phyloP scores from a whole-genome alignment of 139 green algal genomes.

The Coccomyxa sp. region DNA sequence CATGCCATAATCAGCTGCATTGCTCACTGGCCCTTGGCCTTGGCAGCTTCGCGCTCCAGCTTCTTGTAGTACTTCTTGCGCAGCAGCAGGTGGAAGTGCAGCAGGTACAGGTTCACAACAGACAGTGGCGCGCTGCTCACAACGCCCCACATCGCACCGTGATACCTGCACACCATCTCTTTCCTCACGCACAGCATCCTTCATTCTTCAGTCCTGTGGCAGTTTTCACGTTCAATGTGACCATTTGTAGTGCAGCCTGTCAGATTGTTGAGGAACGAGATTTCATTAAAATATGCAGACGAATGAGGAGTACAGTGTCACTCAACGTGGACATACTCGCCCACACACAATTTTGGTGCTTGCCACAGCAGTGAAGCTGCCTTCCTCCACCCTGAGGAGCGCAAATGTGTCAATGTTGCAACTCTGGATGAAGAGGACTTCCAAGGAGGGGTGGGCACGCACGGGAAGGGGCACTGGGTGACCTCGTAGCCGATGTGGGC shows the following conservation, averaged over 20 bases:
- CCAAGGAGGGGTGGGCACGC: not conserved
- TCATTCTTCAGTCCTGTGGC: not conserved
- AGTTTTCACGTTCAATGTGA: not conserved
- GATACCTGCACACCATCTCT: constrained; percentile 40
- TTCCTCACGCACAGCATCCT: not conserved
- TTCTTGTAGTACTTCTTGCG: constrained; percentile 29
- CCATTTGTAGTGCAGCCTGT: not conserved
- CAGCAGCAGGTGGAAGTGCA: constrained; percentile 40
- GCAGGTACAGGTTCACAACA: constrained; percentile 43
- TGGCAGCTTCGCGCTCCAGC: constrained; percentile 3
- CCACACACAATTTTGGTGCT: not conserved
- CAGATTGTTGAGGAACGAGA: too few relatives aligned
- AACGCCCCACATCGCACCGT: constrained; percentile 43
- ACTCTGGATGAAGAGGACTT: not conserved
- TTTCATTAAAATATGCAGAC: too few relatives aligned
- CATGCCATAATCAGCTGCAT: too few relatives aligned
- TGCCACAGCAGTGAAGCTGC: not conserved
- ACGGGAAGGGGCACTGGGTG: constrained; percentile 58
- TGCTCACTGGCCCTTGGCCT: constrained; percentile 13
- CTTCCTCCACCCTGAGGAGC: not conserved
- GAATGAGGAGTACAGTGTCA: not conserved
- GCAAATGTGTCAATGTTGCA: not conserved
- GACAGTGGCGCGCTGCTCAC: constrained; percentile 26
- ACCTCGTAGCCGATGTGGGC: constrained; percentile 53
- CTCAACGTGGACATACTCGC: not conserved